These are phyloP conservation scores for Talaromyces islandicus DNA, from an alignment of 2,329 filamentous ascomycete genomes.

Conservation along the genomic window DNA sequence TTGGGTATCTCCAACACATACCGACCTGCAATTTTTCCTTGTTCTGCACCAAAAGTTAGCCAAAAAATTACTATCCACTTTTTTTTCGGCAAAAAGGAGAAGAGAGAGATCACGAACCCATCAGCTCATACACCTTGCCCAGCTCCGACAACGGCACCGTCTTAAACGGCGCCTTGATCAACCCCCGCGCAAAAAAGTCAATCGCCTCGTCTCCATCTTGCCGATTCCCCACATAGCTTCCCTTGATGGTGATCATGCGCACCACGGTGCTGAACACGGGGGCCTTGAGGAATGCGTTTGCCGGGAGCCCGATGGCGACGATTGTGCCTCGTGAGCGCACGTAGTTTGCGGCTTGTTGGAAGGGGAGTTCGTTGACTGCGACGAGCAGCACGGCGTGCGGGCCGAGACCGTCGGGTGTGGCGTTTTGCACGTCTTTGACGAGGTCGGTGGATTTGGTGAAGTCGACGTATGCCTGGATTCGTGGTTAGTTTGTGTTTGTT, in stretches of 20 bases:
- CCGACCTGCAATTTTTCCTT: slow-evolving; percentile 37
- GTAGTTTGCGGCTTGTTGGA: slow-evolving; percentile 89
- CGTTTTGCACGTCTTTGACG: slow-evolving; percentile 75
- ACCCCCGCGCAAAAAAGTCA: slow-evolving; percentile 77
- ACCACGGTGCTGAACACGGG: slow-evolving; percentile 87
- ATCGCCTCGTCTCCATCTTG: slow-evolving; percentile 82
- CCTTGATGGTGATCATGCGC: slow-evolving; percentile 87
- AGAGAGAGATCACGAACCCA: slow-evolving; percentile 37
- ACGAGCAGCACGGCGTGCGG: slow-evolving; percentile 83
- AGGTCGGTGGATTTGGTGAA: slow-evolving; percentile 71
- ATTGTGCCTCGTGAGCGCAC: slow-evolving; percentile 76
- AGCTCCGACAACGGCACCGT: slow-evolving; percentile 73
- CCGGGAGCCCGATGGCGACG: slow-evolving; percentile 83
- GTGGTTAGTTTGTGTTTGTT: not conserved
- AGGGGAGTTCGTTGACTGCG: slow-evolving; percentile 82
- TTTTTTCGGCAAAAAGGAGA: not conserved
- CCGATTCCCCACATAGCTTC: slow-evolving; percentile 89
- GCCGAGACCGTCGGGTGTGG: slow-evolving; percentile 72
- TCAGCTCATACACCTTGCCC: slow-evolving; percentile 70
- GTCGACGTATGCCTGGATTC: slow-evolving; percentile 64
- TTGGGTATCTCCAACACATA: slow-evolving; percentile 42
- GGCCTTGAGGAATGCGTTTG: slow-evolving; percentile 70
- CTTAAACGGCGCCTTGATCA: slow-evolving; percentile 87
- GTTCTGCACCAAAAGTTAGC: slow-evolving; percentile 22
- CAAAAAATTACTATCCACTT: not conserved